Base-by-base conservation (phyloP, 352 stramenopile genomes). In the Phytophthora sojae region DNA sequence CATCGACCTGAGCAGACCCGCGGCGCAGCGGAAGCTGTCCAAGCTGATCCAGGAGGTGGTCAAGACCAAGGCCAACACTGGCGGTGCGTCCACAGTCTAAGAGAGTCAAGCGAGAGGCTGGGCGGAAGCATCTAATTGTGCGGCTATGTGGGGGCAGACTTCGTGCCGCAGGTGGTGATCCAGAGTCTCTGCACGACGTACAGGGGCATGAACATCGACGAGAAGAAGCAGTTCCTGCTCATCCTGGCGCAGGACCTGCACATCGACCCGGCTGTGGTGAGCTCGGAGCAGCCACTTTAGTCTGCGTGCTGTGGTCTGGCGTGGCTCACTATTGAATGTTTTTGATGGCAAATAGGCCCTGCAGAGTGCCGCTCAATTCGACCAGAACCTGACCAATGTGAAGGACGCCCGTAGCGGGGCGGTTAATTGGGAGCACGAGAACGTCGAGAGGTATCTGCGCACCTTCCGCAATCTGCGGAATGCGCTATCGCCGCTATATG, bases 181-280 rank as follows among this genome's bases (percentile, higher is more conserved):
- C 75, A 80, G 29, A 88, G 81, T 61, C 67, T 94, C 5, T 94
- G 86, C 61, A 72, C 56, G 50, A 85, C 86, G 69, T 96, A 90
- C 58, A 69, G 76, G 26, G 73, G 64, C 54, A 83, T 92, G 56
- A 62, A 94, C 58, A 90, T 94, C 12, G 88, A 93, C 23, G 83
- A 86, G 52, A 96, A 96, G 79, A 89, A 91, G 69, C 70, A 91
- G 25, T 96, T 96, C 45, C 59, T 94, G 37, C 78, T 94, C 44
- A 92, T 93, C 49, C 65, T 96, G 25, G 86, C 88, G 11, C 79
- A 85, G 23, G 86, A 96, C 44, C 54, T 96, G 52, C 85, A 94
- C 51, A 76, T 94, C 12, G 85, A 96, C 63, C 77, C 77, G 11
- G 49, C 70, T 0, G 23, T 80, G 57, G 84, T 92, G 53, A 14